These are phyloP conservation scores for Schwanniomyces sp. DNA, from an alignment of 805 yeast genomes.

Conservation along the genomic window DNA sequence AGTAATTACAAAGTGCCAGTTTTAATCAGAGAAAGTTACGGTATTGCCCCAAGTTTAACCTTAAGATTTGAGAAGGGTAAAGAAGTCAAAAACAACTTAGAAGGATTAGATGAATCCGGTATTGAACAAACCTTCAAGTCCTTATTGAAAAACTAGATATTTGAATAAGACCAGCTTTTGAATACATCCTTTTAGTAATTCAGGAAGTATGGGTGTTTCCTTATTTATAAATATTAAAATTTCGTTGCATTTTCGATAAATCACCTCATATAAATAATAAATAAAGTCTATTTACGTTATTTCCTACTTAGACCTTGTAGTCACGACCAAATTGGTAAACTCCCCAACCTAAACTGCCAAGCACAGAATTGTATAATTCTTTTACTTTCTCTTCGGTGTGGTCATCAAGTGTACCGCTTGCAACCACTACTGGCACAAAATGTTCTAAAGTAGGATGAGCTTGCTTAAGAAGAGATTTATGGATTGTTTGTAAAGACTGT, in stretches of 20 bases:
- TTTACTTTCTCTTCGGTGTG: slow-evolving; percentile 31
- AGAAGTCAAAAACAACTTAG: slow-evolving; percentile 49
- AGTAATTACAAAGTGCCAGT: slow-evolving; percentile 68
- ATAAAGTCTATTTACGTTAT: background rate
- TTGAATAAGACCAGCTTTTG: background rate
- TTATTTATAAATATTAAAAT: background rate
- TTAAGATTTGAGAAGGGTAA: slow-evolving; percentile 67
- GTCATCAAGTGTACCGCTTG: slow-evolving; percentile 53
- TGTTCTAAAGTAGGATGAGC: slow-evolving; percentile 84
- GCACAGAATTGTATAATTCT: slow-evolving; percentile 46
- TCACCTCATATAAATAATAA: background rate
- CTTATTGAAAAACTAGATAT: slow-evolving; percentile 34
- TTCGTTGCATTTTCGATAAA: background rate
- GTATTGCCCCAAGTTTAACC: slow-evolving; percentile 69
- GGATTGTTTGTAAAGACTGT: slow-evolving; percentile 27
- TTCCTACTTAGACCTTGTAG: slow-evolving; percentile 1
- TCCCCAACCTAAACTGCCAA: slow-evolving; percentile 67
- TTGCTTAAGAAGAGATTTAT: slow-evolving; percentile 33
- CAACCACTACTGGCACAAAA: slow-evolving; percentile 64
- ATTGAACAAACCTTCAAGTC: slow-evolving; percentile 40
- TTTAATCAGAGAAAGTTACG: slow-evolving; percentile 73
- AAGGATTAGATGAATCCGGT: slow-evolving; percentile 47
- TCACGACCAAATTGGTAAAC: slow-evolving; percentile 49
- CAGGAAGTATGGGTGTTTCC: background rate
- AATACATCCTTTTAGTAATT: background rate